phyloP scores from a whole-genome alignment of 2,329 filamentous ascomycete species.

The Colletotrichum eleusines region DNA sequence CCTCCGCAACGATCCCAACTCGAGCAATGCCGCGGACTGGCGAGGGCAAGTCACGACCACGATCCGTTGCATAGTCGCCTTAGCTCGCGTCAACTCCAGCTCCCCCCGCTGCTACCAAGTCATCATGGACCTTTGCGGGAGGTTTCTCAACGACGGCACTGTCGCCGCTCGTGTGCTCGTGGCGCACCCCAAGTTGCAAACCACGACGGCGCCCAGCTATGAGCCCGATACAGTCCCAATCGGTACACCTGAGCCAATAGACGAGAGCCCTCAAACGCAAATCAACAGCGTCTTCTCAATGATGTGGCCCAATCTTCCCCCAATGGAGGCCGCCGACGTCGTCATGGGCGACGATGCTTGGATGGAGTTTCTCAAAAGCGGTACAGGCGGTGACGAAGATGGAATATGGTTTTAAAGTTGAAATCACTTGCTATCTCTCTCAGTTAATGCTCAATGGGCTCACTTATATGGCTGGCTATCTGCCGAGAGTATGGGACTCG shows the following conservation, averaged over 20 bases:
- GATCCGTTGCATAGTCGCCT: constrained; percentile 52
- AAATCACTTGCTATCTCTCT: neutral
- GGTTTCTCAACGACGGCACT: constrained; percentile 47
- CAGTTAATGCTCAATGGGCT: neutral
- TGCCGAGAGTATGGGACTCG: neutral
- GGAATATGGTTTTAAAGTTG: constrained; percentile 19
- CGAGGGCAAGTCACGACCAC: constrained; percentile 55
- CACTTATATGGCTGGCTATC: neutral
- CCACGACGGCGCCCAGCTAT: neutral
- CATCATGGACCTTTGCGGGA: constrained; percentile 56
- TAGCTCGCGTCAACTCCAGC: constrained; percentile 55
- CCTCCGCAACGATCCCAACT: constrained; percentile 56
- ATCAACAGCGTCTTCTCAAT: constrained; percentile 57
- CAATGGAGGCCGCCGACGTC: constrained; percentile 52
- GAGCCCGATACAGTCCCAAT: neutral
- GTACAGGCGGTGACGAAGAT: constrained; percentile 39
- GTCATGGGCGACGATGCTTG: constrained; percentile 54
- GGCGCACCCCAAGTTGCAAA: neutral
- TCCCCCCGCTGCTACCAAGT: constrained; percentile 57
- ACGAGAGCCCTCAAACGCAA: constrained; percentile 57
- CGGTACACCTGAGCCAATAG: constrained; percentile 45
- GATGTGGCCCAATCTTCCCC: constrained; percentile 60
- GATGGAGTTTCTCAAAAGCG: constrained; percentile 51
- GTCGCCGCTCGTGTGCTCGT: constrained; percentile 1
- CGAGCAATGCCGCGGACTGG: constrained; percentile 54